Evolutionary conservation across 352 stramenopile genomes (phyloP).

Genomic region (Phytophthora ramorum): DNA sequence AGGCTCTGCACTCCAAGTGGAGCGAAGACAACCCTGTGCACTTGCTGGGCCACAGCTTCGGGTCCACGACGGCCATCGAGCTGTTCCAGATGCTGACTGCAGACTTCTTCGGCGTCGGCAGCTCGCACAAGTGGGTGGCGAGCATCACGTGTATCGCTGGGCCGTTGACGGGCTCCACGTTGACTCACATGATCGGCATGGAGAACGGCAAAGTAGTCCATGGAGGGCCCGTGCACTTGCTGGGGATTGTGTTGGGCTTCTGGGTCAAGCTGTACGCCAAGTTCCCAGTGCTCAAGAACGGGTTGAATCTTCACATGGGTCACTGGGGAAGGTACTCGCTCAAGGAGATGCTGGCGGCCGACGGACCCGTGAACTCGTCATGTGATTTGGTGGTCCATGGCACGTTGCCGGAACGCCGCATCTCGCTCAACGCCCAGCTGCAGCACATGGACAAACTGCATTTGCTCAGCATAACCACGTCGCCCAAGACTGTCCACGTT

Average conservation of each 20-base stretch:
- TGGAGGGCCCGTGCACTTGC: constrained; percentile 44
- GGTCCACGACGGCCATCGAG: constrained; percentile 72
- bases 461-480: constrained; percentile 80
- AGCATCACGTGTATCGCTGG: constrained; percentile 71
- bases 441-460: constrained; percentile 67
- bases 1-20: constrained; percentile 47
- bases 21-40: constrained; percentile 61
- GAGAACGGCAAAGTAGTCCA: constrained; percentile 41
- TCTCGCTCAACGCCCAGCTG: constrained; percentile 58
- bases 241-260: constrained; percentile 43
- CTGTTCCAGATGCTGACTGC: constrained; percentile 67
- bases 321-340: constrained; percentile 57
- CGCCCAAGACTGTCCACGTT: constrained; percentile 48
- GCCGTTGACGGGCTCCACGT: constrained; percentile 57
- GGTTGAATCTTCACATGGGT: constrained; percentile 63
- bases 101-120: constrained; percentile 66
- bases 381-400: constrained; percentile 57
- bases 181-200: constrained; percentile 61
- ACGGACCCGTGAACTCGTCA: constrained; percentile 46
- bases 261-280: constrained; percentile 53
- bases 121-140: constrained; percentile 55
- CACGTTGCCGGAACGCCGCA: constrained; percentile 52
- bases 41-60: constrained; percentile 68
- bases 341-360: constrained; percentile 38
- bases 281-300: constrained; percentile 49